A percentile compares a stretch with the other conserved stretches of the same genome.
These are phyloP conservation scores for Pyrenula massariospora DNA, from an alignment of 495 filamentous ascomycete species.

Conservation along the genomic window DNA sequence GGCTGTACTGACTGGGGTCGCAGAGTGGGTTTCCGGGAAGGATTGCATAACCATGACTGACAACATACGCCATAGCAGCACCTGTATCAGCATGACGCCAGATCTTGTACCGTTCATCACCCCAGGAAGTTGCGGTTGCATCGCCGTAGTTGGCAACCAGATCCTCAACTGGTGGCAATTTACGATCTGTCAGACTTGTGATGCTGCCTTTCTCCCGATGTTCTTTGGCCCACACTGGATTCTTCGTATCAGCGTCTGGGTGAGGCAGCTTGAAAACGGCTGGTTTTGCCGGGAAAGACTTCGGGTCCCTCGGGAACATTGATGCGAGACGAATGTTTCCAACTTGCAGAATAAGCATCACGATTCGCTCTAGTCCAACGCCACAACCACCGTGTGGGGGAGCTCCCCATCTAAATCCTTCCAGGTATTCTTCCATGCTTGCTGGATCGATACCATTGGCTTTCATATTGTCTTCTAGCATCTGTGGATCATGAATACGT, in stretches of 20 bases:
- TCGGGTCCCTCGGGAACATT: slow-evolving; percentile 74
- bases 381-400: slow-evolving; percentile 86
- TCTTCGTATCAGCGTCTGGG: slow-evolving; percentile 64
- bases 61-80: slow-evolving; percentile 67
- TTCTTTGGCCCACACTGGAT: slow-evolving; percentile 46
- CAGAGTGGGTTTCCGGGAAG: slow-evolving; percentile 76
- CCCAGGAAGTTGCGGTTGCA: slow-evolving; percentile 78
- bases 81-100: slow-evolving; percentile 70
- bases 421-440: slow-evolving; percentile 76
- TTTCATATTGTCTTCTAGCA: slow-evolving; percentile 69
- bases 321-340: slow-evolving; percentile 85
- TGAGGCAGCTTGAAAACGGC: slow-evolving; percentile 49
- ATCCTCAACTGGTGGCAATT: slow-evolving; percentile 31
- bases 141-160: slow-evolving; percentile 85
- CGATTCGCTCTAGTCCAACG: slow-evolving; percentile 75
- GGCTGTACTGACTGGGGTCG: slow-evolving; percentile 55
- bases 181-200: slow-evolving; percentile 10
- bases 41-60: slow-evolving; percentile 58
- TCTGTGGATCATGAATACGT: slow-evolving; percentile 70
- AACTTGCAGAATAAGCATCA: slow-evolving; percentile 73
- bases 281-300: slow-evolving; percentile 54
- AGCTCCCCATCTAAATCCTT: slow-evolving; percentile 77
- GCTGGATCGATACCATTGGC: slow-evolving; percentile 61
- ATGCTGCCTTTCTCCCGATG: slow-evolving; percentile 5
- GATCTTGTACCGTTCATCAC: slow-evolving; percentile 69